Percentiles rank a stretch among this genome's conserved stretches.
Evolutionary conservation across 2,329 filamentous ascomycete species (phyloP).

Genomic region (Trematosphaeria pertusa): DNA sequence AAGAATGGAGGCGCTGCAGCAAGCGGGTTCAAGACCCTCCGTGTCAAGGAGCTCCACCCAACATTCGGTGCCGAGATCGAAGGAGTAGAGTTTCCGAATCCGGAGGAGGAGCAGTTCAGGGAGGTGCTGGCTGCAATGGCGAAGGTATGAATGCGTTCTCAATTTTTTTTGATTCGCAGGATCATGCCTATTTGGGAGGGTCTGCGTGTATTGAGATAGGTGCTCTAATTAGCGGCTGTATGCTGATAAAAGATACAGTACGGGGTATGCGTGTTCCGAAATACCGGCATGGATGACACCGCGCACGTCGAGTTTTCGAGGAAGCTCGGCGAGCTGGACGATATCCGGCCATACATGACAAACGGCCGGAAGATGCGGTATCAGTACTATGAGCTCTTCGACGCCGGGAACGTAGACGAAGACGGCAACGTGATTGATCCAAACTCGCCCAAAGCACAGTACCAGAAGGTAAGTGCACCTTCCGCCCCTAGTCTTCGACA

Average conservation of each 20-base stretch:
- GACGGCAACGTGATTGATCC: slow-evolving; percentile 56
- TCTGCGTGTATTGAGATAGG: no score
- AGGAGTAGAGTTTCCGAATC: slow-evolving; percentile 38
- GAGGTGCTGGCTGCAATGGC: slow-evolving; percentile 41
- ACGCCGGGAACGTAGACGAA: slow-evolving; percentile 62
- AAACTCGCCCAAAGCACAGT: slow-evolving; percentile 41
- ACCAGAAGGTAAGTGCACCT: slow-evolving; percentile 39
- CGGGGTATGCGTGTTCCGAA: slow-evolving; percentile 60
- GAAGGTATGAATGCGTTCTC: slow-evolving; percentile 4
- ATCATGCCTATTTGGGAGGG: no score
- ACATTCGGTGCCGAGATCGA: slow-evolving; percentile 46
- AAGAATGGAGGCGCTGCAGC: slow-evolving; percentile 10
- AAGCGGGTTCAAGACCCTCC: slow-evolving; percentile 36
- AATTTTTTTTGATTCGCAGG: no score
- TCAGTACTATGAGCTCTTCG: slow-evolving; percentile 60
- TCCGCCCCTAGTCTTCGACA: no score
- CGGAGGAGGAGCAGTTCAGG: slow-evolving; percentile 38
- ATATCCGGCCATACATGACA: slow-evolving; percentile 58
- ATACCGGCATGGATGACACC: slow-evolving; percentile 59
- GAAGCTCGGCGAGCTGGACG: slow-evolving; percentile 64
- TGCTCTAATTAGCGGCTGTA: no score
- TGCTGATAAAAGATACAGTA: no score
- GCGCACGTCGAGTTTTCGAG: slow-evolving; percentile 59
- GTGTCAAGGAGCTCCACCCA: slow-evolving; percentile 44
- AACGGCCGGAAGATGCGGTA: slow-evolving; percentile 57